Percentiles rank a stretch among this genome's conserved stretches.
phyloP scores from a whole-genome alignment of 2,329 filamentous ascomycete genomes.

The Trichophyton mentagrophytes region DNA sequence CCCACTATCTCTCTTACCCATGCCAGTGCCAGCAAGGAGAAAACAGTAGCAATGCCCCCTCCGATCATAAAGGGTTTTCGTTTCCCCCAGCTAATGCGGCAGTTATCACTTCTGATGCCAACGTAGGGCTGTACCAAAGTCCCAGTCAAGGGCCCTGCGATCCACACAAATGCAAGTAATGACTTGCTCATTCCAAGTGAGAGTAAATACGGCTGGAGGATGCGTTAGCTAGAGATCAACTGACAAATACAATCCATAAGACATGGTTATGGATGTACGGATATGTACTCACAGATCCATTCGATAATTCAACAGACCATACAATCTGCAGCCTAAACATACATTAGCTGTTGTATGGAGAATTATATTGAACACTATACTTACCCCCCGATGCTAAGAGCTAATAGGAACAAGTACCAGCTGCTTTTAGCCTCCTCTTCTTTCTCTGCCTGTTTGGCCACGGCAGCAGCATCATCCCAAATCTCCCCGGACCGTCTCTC shows the following conservation, averaged over 20 bases:
- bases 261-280: not conserved
- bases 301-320: conserved; percentile 89
- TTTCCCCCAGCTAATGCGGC: conserved; percentile 60
- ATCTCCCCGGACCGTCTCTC: conserved; percentile 14
- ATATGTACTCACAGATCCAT: conserved; percentile 54
- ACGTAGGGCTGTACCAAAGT: conserved; percentile 71
- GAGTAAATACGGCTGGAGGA: conserved; percentile 53
- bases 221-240: not conserved
- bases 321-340: conserved; percentile 65
- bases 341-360: not conserved
- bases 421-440: conserved; percentile 57
- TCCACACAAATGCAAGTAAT: conserved; percentile 72
- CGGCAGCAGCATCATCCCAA: conserved; percentile 12
- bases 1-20: conserved; percentile 63
- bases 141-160: conserved; percentile 66
- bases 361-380: conserved; percentile 15
- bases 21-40: conserved; percentile 55
- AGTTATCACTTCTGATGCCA: conserved; percentile 69
- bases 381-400: conserved; percentile 66
- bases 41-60: conserved; percentile 53
- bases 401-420: conserved; percentile 76
- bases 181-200: conserved; percentile 74
- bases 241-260: too few relatives aligned
- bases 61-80: conserved; percentile 70
- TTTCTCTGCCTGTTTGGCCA: conserved; percentile 31